phyloP scores from a whole-genome alignment of 305 asterid genomes.

The Rubia peregrina region DNA sequence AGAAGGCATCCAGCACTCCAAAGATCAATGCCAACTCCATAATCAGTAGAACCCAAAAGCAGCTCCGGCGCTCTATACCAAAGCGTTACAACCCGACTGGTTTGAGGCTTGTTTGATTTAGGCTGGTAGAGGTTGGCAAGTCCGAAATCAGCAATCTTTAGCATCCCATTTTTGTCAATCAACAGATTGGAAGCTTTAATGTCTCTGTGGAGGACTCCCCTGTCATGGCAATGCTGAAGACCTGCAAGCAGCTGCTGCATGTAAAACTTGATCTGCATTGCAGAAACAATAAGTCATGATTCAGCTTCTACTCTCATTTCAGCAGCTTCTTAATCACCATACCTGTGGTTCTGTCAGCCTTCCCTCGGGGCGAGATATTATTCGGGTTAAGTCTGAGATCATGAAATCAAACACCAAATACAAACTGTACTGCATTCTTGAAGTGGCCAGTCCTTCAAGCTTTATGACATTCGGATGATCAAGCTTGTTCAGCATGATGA shows the following conservation, averaged over 20 bases:
- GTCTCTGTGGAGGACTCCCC: slow-evolving; percentile 73
- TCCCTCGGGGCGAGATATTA: slow-evolving; percentile 43
- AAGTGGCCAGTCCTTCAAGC: slow-evolving; percentile 75
- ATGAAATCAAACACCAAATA: slow-evolving; percentile 70
- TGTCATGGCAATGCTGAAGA: slow-evolving; percentile 70
- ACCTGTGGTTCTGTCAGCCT: slow-evolving; percentile 72
- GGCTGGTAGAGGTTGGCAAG: slow-evolving; percentile 48
- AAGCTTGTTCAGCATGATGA: slow-evolving; percentile 48
- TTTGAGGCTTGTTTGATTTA: slow-evolving; percentile 41
- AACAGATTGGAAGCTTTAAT: slow-evolving; percentile 69
- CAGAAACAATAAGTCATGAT: slow-evolving; percentile 4
- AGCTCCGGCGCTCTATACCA: slow-evolving; percentile 90
- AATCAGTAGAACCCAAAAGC: slow-evolving; percentile 63
- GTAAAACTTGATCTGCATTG: slow-evolving; percentile 62
- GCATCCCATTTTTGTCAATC: slow-evolving; percentile 59
- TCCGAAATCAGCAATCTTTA: slow-evolving; percentile 81
- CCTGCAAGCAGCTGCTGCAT: slow-evolving; percentile 78
- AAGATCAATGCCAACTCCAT: slow-evolving; percentile 71
- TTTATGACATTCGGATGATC: slow-evolving; percentile 79
- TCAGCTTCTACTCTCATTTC: too few species aligned
- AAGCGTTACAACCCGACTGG: slow-evolving; percentile 72
- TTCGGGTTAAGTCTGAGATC: slow-evolving; percentile 56
- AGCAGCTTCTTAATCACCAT: background rate
- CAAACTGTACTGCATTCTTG: slow-evolving; percentile 88
- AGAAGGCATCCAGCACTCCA: slow-evolving; percentile 85